Evolutionary conservation across 139 green algal genomes (phyloP), one percentile per base, ranked within the genome.

Genomic region (Tetratostichococcus sp.): DNA sequence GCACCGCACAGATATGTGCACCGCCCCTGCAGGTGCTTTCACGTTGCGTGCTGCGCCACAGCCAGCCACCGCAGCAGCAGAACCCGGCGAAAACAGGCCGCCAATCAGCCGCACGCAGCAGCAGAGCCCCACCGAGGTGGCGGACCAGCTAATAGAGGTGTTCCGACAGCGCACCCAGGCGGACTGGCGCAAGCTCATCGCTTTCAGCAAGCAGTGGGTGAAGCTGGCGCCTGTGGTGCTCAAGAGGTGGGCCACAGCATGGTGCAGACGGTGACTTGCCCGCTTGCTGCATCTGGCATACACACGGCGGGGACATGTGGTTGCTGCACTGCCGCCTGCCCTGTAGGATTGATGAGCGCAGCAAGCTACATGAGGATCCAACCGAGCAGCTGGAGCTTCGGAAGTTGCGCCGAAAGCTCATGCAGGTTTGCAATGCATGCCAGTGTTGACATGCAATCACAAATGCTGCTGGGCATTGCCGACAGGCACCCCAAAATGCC

Each of bases 181-280:
- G 0, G 89, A 91, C 22, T 92, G 84, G 84, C 80, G 82, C 39
- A 88, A 86, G 50, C 84, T 93, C 1, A 90, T 93, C 21, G 86
- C 82, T 5, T 82, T 82, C 72, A 90, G 82, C 75, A 79, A 70
- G 68, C 83, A 90, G 70, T 93, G 89, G 89, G 72, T 76, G 6
- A 70, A 69, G 3, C 70, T 93, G 19, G 50, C 50, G 50, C 14
- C 50, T 25, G 50, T 62, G 25, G 76, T 91, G 28, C 80, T 91
- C 30, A 70, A 83, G 26, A 83, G 73, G 82, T 83, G 71, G 17
- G 67, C 14, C 1, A 50, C 8, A 14, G 14, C 39, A 26, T 26
- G 14, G 19, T 62, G 19, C 14, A n/a, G 26, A 26, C 2, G 17
- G 50, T 26, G 14, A 22, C 17, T 62, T 23, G 19, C 19, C 14